Base-by-base conservation (phyloP, 352 stramenopile genomes). In the Phytophthora pluvialis region DNA sequence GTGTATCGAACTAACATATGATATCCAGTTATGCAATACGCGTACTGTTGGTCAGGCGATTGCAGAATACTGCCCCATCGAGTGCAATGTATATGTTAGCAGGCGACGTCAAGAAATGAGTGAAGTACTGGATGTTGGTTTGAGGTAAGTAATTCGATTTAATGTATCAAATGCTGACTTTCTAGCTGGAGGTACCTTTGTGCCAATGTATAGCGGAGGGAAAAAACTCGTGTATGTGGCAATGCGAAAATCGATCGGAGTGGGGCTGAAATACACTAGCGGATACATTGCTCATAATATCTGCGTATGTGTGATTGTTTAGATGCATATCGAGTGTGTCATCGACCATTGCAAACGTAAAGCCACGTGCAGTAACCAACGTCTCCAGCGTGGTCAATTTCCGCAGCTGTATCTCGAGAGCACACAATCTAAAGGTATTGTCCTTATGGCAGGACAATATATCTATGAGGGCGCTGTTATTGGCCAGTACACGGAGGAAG, bases 211-310 rank as follows among this genome's bases (percentile, higher is more conserved):
- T 25, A 43, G 36, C 36, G 9, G 21, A 4, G 33, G 33, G 33
- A 4, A 9, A 39, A 9, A 39, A 25, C 15, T 25, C 36, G 36
- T 43, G 36, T 9, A 3, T 25, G 1, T 25, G 36, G 36, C 36
- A 43, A 43, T 46, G 40, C 18, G 18, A 46, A 29, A 46, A 46
- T 46, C 40, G 40, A 43, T 43, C 36, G 36, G 36, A 35, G 31
- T 43, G 8, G 4, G 36, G 5, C 33, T 43, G 15, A 25, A 21
- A 21, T 43, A n/a, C n/a, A 25, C 4, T 43, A 35, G 31, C 31
- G 31, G 31, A 7, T 25, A 18, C 15, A 43, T 25, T 21, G 36
- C 13, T 43, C 36, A 18, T 4, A 8, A 18, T 21, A 43, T 43
- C n/a, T n/a, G n/a, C 1, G 15, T 21, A 25, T 43, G 2, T 48